Base-by-base conservation (phyloP, 2,329 filamentous ascomycete genomes). In the Xylariaceae sp. region DNA sequence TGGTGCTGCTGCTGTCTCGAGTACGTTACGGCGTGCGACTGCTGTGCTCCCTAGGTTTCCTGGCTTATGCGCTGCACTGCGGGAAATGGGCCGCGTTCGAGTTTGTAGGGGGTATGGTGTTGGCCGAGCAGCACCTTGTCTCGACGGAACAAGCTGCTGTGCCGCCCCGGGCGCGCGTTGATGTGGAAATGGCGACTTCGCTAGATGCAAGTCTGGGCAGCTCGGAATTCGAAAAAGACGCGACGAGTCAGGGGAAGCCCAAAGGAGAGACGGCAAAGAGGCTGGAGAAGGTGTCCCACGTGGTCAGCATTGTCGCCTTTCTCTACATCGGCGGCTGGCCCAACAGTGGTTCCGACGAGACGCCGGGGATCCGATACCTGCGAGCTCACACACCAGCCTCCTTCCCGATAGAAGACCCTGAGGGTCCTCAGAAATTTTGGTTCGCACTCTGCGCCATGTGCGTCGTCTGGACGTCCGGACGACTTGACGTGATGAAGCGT, bases 41-140 rank as follows among this genome's bases (percentile, higher is more conserved):
- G 34, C 43, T 42, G 0, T 39, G 51, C 4, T 52, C 60, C 12
- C n/a, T 64, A 2, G 44, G 50, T n/a, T 51, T 68, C 39, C 60
- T 66, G 44, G 41, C 50, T 30, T 72, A 66, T 46, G 70, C 53
- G 43, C 50, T 64, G 32, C 57, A 47, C 32, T 65, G 58, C 49
- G 66, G 65, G 18, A 64, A 61, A 45, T 70, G 60, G 70, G 71
- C 63, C 7, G 65, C 59, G 1, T 64, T 69, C 19, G 69, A 73
- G 49, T 75, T 74, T 45, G 47, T 35, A 4, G 33, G 30, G 7
- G 30, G 30, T n/a, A 32, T 32, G 57, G 58, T 70, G 30, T 56
- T 74, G 4, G 69, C 69, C 13, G 70, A 74, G 52, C 44, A 67
- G 3, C 65, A 65, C 22, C 53, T 72, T n/a, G 52, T 64, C 13